Conservation (phyloP, 2,329 filamentous ascomycete genomes). For the Penicillium sp. region DNA sequence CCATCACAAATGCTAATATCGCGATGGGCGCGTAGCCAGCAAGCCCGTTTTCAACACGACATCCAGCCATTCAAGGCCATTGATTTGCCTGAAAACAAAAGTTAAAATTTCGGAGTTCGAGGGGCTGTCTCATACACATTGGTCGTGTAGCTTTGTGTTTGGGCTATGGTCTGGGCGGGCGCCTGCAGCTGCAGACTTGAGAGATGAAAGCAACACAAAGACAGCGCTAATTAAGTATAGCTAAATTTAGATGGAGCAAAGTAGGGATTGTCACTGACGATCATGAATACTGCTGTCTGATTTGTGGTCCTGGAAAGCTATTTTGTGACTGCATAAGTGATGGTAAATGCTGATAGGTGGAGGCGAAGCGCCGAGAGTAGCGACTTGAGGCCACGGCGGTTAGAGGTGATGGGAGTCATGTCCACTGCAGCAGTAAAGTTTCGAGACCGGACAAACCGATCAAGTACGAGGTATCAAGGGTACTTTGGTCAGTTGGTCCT, state of each 20-base stretch:
- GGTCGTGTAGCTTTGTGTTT: neutral
- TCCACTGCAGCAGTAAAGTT: neutral
- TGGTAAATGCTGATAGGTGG: slow-evolving; percentile 15
- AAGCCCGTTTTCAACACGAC: neutral
- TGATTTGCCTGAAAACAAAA: slow-evolving; percentile 4
- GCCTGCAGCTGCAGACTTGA: slow-evolving; percentile 20
- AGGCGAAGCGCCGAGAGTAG: slow-evolving; percentile 18
- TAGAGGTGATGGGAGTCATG: neutral
- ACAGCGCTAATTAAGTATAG: neutral
- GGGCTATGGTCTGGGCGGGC: neutral
- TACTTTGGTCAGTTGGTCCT: neutral
- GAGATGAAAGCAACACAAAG: slow-evolving; percentile 1
- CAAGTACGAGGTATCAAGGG: neutral
- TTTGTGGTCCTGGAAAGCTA: slow-evolving; percentile 5
- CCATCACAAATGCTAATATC: slow-evolving; percentile 12
- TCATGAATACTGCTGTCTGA: neutral
- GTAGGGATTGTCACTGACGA: neutral
- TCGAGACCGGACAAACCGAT: neutral
- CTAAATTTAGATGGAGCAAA: slow-evolving; percentile 13
- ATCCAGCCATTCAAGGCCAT: neutral
- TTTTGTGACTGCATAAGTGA: neutral
- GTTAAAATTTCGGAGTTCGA: slow-evolving; percentile 1
- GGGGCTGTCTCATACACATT: slow-evolving; percentile 1
- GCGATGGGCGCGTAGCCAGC: slow-evolving; percentile 8
- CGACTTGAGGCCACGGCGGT: slow-evolving; percentile 10